Conservation (phyloP, 257 asterid species). For the Solanum peruvianum region DNA sequence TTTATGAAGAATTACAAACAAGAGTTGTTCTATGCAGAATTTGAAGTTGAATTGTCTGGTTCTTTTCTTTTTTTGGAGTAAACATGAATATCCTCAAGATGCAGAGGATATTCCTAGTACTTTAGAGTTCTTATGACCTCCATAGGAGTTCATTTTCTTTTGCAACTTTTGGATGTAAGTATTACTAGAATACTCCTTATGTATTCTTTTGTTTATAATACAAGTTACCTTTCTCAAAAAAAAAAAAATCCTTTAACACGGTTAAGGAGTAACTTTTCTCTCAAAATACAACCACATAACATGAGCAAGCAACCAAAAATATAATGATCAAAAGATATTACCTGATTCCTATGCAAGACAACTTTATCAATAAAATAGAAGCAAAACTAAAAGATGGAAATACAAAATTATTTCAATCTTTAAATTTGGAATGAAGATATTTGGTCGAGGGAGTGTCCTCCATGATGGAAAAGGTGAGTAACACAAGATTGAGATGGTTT, state of each 20-base stretch:
- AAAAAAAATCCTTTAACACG: background rate
- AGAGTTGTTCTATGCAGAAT: background rate
- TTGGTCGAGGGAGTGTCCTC: background rate
- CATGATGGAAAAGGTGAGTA: background rate
- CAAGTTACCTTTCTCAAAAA: too few species aligned
- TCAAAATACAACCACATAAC: background rate
- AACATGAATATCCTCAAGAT: background rate
- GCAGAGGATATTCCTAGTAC: background rate
- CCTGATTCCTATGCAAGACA: background rate
- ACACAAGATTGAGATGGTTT: background rate
- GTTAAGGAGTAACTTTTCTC: background rate
- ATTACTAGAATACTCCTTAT: too few species aligned
- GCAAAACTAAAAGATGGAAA: background rate
- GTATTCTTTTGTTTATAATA: too few species aligned
- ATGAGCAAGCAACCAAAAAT: background rate
- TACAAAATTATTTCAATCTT: background rate
- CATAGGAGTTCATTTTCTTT: too few species aligned
- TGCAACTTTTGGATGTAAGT: too few species aligned
- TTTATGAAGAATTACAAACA: background rate
- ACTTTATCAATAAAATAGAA: background rate
- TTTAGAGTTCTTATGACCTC: background rate
- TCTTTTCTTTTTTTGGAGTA: background rate
- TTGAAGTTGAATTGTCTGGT: background rate
- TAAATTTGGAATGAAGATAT: background rate
- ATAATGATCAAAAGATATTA: background rate